Evolutionary conservation across 2,329 filamentous ascomycete species (phyloP).

Genomic region (Gliomastix tumulicola): DNA sequence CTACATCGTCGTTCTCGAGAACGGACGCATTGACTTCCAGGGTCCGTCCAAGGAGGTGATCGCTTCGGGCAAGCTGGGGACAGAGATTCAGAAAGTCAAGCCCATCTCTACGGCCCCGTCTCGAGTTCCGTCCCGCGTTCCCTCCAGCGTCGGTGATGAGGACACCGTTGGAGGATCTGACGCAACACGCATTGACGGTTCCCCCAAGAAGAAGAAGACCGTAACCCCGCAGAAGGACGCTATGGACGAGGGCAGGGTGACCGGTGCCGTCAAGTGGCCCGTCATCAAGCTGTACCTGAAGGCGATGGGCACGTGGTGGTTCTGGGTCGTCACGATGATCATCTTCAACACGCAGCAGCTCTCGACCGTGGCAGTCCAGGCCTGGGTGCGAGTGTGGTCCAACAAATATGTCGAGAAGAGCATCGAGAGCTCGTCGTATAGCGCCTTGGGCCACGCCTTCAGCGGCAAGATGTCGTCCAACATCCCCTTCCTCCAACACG

Average conservation of each 20-base stretch:
- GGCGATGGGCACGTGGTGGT: conserved; percentile 96
- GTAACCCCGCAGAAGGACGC: conserved; percentile 41
- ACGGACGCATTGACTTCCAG: conserved; percentile 71
- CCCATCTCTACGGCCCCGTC: conserved; percentile 66
- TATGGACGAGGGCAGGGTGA: conserved; percentile 71
- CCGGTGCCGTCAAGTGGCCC: conserved; percentile 79
- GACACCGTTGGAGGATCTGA: conserved; percentile 45
- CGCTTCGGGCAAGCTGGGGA: conserved; percentile 79
- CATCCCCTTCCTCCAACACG: conserved; percentile 1
- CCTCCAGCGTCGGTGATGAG: conserved; percentile 67
- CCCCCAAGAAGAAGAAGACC: conserved; percentile 40
- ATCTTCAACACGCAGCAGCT: conserved; percentile 81
- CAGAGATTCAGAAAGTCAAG: conserved; percentile 70
- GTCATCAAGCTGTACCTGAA: conserved; percentile 80
- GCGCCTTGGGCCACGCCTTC: conserved; percentile 13
- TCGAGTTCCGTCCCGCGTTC: conserved; percentile 67
- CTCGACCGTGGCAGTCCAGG: conserved; percentile 77
- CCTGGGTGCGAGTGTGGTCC: conserved; percentile 95
- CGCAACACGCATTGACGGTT: conserved; percentile 40
- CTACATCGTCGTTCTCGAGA: conserved; percentile 79
- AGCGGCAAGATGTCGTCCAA: conserved; percentile 16
- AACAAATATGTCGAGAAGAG: conserved; percentile 66
- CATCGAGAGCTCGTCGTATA: conserved; percentile 9
- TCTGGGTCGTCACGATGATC: conserved; percentile 71
- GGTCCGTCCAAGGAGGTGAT: conserved; percentile 76